Conservation (phyloP, 768 basidiomycete species). For the Lactifluus hygrophoroides region DNA sequence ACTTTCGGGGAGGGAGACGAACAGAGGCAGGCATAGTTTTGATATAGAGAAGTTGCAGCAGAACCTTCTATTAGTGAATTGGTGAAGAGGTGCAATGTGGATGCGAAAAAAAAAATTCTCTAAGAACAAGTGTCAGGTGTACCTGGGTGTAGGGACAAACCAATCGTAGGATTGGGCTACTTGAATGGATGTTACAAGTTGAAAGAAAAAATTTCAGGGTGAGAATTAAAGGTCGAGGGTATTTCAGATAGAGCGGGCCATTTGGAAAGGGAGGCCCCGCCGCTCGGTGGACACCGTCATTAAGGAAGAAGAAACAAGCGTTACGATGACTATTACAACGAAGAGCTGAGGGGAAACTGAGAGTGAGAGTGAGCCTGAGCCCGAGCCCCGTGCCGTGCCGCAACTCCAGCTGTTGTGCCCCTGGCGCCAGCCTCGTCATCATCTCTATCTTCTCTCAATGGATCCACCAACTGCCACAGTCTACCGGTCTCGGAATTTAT, state of each 20-base stretch:
- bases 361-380: no score
- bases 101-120: background rate
- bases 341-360: background rate
- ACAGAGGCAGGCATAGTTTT: background rate
- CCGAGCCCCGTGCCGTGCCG: no score
- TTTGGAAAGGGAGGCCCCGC: no score
- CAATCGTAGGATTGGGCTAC: background rate
- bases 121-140: background rate
- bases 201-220: no score
- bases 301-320: background rate
- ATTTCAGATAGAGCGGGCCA: background rate
- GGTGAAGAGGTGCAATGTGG: conserved; percentile 11
- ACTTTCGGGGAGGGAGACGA: background rate
- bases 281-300: background rate
- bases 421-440: background rate
- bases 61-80: conserved; percentile 15
- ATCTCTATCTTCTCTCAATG: background rate
- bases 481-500: conserved; percentile 3
- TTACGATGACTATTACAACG: no score
- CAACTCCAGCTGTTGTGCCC: no score
- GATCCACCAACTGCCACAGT: background rate
- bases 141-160: background rate
- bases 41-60: background rate
- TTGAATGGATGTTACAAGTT: no score
- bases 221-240: background rate